A percentile compares a stretch with the other conserved stretches of the same genome.
phyloP scores from a whole-genome alignment of 345 rosid species.

The Camelina sativa region DNA sequence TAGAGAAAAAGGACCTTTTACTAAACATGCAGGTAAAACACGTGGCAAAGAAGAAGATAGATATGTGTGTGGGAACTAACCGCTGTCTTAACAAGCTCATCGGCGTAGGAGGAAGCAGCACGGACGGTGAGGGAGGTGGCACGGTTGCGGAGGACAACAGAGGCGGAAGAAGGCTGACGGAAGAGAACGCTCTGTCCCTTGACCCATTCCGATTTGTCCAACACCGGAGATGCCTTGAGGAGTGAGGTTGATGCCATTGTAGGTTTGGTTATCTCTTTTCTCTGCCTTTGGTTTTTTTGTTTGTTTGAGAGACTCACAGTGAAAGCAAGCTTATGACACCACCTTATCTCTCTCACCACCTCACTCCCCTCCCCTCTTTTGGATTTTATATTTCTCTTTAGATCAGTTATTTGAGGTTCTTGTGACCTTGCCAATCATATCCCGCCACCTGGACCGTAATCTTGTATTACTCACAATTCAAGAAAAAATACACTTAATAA shows the following conservation, averaged over 20 bases:
- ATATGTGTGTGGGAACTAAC: slow-evolving; percentile 49
- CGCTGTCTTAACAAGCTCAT: slow-evolving; percentile 96
- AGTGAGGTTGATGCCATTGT: slow-evolving; percentile 89
- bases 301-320: slow-evolving; percentile 37
- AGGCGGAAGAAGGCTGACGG: slow-evolving; percentile 65
- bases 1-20: not conserved
- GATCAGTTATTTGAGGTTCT: slow-evolving; percentile 87
- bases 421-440: slow-evolving; percentile 49
- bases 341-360: slow-evolving; percentile 44
- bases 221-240: slow-evolving; percentile 79
- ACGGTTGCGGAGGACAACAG: slow-evolving; percentile 57
- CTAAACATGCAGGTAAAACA: slow-evolving; percentile 30
- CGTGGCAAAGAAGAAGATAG: slow-evolving; percentile 6
- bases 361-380: slow-evolving; percentile 47
- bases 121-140: slow-evolving; percentile 62
- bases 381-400: slow-evolving; percentile 53
- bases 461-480: slow-evolving; percentile 33
- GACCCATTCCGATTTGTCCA: slow-evolving; percentile 82
- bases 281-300: slow-evolving; percentile 31
- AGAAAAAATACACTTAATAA: not conserved
- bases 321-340: slow-evolving; percentile 37
- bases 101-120: slow-evolving; percentile 83
- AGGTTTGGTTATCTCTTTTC: slow-evolving; percentile 9
- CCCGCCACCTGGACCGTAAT: slow-evolving; percentile 70
- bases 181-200: slow-evolving; percentile 66